Evolutionary conservation across 1,139 yeast genomes (phyloP).

Genomic region (Magnusiomyces tetraspermus): DNA sequence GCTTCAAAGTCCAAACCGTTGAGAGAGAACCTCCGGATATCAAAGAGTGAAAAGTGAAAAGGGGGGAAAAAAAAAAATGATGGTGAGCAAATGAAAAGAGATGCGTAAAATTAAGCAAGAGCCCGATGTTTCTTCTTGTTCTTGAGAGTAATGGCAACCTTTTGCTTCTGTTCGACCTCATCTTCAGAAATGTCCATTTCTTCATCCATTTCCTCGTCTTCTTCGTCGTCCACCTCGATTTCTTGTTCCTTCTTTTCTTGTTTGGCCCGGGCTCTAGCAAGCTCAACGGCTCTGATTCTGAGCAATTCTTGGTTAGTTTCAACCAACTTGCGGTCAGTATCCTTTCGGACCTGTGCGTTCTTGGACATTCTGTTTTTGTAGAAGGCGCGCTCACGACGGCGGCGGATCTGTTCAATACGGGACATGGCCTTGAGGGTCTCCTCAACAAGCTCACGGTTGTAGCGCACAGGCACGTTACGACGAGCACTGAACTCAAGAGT

Average conservation of each 20-base stretch:
- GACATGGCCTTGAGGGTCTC: conserved; percentile 93
- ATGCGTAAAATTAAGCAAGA: conserved; percentile 12
- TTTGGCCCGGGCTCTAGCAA: conserved; percentile 71
- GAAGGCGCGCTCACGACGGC: conserved; percentile 95
- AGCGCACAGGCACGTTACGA: conserved; percentile 95
- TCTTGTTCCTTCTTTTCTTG: conserved; percentile 49
- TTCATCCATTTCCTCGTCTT: conserved; percentile 39
- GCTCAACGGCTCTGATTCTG: conserved; percentile 86
- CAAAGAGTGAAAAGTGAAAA: no score
- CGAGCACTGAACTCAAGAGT: conserved; percentile 94
- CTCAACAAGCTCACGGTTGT: conserved; percentile 91
- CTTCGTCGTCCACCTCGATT: conserved; percentile 39
- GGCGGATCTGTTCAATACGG: conserved; percentile 91
- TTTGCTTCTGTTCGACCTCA: conserved; percentile 41
- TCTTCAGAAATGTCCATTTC: conserved; percentile 38
- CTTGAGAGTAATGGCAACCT: conserved; percentile 72
- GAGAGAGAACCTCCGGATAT: no score
- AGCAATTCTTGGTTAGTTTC: conserved; percentile 81
- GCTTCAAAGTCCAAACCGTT: no score
- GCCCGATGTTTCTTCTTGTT: conserved; percentile 38
- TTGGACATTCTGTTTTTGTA: conserved; percentile 99
- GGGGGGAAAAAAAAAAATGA: no score
- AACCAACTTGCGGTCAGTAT: conserved; percentile 79
- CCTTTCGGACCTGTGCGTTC: conserved; percentile 77
- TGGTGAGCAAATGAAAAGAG: no score